A percentile compares a stretch with the other conserved stretches of the same genome.
phyloP scores from a whole-genome alignment of 2,329 filamentous ascomycete genomes.

The Aspergillus sp. region DNA sequence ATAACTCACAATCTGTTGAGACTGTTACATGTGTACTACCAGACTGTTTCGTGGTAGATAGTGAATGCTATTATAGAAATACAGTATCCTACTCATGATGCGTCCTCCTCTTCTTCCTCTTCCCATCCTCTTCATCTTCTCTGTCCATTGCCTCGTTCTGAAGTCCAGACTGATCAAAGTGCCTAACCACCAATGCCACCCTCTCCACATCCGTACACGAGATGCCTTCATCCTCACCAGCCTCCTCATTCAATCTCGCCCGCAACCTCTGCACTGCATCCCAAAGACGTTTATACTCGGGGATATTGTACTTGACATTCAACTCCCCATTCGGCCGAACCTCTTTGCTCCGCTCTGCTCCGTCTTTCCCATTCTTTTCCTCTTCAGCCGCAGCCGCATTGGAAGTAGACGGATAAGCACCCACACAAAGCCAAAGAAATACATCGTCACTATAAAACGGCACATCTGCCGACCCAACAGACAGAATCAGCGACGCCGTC shows the following conservation, averaged over 20 bases:
- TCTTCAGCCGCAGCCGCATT: neutral
- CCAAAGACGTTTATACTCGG: constrained; percentile 40
- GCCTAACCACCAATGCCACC: constrained; percentile 38
- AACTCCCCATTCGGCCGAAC: constrained; percentile 26
- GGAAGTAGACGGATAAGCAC: neutral
- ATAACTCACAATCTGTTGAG: neutral
- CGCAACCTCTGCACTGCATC: constrained; percentile 24
- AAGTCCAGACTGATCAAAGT: constrained; percentile 28
- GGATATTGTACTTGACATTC: constrained; percentile 42
- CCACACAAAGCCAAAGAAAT: constrained; percentile 40
- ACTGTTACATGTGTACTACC: neutral
- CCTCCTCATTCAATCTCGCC: constrained; percentile 18
- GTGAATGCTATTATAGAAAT: neutral
- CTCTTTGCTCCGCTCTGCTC: neutral
- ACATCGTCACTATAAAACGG: constrained; percentile 48
- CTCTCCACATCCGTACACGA: constrained; percentile 37
- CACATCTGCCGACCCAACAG: constrained; percentile 29
- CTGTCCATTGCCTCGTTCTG: neutral
- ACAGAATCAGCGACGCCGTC: constrained; percentile 44
- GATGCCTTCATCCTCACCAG: constrained; percentile 20
- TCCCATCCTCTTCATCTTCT: neutral
- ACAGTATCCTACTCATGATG: neutral
- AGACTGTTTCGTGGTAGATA: neutral
- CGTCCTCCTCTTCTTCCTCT: constrained; percentile 3
- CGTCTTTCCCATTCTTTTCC: neutral